Percentiles rank a stretch among this genome's conserved stretches.
These are phyloP conservation scores for Sclerotinia borealis DNA, from an alignment of 2,329 filamentous ascomycete genomes.

Conservation along the genomic window DNA sequence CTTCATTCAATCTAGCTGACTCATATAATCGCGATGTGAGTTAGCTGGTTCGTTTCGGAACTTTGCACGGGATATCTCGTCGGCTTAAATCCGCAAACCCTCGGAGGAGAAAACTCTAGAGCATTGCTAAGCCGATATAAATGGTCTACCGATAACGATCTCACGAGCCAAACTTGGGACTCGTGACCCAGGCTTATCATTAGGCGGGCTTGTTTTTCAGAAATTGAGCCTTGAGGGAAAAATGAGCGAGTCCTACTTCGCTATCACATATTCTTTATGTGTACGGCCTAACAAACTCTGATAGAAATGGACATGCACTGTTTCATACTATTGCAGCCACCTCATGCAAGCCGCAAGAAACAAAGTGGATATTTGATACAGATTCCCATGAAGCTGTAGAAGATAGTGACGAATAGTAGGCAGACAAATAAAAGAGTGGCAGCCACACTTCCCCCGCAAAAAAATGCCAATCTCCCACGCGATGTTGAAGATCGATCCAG, in stretches of 20 bases:
- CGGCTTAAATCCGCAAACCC: neutral
- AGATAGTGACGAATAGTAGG: neutral
- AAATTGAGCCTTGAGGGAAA: too few species aligned
- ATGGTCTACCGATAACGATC: too few species aligned
- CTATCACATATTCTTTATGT: neutral
- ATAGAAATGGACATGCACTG: neutral
- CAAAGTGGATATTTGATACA: neutral
- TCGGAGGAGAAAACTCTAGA: neutral
- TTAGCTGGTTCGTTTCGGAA: neutral
- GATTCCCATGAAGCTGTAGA: neutral
- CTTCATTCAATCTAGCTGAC: slow-evolving; percentile 1
- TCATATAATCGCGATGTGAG: neutral
- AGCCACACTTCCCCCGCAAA: neutral
- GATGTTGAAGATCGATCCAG: neutral
- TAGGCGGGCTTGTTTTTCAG: neutral
- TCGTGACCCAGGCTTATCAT: neutral
- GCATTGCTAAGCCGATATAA: neutral
- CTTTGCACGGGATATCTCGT: neutral
- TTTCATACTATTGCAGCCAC: neutral
- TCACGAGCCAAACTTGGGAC: neutral
- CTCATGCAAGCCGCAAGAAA: neutral
- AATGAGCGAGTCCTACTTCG: neutral
- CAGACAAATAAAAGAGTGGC: neutral
- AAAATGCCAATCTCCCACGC: neutral
- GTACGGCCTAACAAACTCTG: neutral